These are phyloP conservation scores for Vitis vinifera DNA, from an alignment of 164 flowering plant species.

Conservation along the genomic window ASM3070453v1 NC_081818.1:20918501-20919000, in stretches of 20 bases:
- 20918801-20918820: slow-evolving; percentile 13
- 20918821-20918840: slow-evolving; percentile 24
- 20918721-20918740: slow-evolving; percentile 78
- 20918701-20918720: slow-evolving; percentile 3
- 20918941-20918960: not conserved
- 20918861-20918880: slow-evolving; percentile 89
- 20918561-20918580: not conserved
- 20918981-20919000: not conserved
- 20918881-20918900: slow-evolving; percentile 58
- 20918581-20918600: too few species aligned
- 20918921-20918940: too few species aligned
- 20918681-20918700: too few species aligned
- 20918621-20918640: not conserved
- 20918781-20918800: slow-evolving; percentile 23
- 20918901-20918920: not conserved
- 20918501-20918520: slow-evolving; percentile 62
- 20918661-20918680: too few species aligned
- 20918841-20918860: slow-evolving; percentile 83
- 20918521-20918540: slow-evolving; percentile 59
- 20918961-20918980: not conserved
- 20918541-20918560: slow-evolving; percentile 11
- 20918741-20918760: slow-evolving; percentile 48
- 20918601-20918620: not conserved
- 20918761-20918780: slow-evolving; percentile 59
- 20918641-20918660: not conserved